Evolutionary conservation across 306 rosid species (phyloP), one percentile per base, ranked within the genome.

Genomic region (Arachis stenosperma): DNA sequence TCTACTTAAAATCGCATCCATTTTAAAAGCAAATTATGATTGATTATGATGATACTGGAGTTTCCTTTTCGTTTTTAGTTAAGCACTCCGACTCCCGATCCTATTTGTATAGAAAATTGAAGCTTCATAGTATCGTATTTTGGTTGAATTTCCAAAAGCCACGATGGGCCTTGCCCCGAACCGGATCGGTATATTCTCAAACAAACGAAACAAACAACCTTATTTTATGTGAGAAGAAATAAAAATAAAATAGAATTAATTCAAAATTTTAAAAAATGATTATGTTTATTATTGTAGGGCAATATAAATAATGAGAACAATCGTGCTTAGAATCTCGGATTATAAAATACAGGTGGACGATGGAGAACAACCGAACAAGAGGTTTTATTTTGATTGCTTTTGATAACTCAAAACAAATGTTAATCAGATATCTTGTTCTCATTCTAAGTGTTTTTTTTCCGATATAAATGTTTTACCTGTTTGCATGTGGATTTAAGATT

Each of bases 281-380:
- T 2, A 33, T 33, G 37, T 12, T 8, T 11, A 8, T 56, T 11
- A 9, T 29, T 58, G 33, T 58, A 58, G 15, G 63, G 8, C 27
- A 29, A 29, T 58, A 30, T 29, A 52, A 48, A 48, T 48, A 14
- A 52, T 22, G 7, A 5, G 29, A 52, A 52, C 2, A 52, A 3
- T n/a, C 0, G 17, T 52, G 27, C 57, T 52, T 6, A 51, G 6
- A 51, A 51, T 52, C 22, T 6, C 5, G 29, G 7, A 52, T 52
- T 27, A 6, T 22, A 52, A 52, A 52, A 6, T 6, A 27, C 33
- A 12, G 15, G 6, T 39, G 11, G 13, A 17, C 13, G 2, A 42
- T 63, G 68, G 68, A 63, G 68, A 61, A 4, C 33, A 62, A 9
- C 36, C 40, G 68, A 15, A 4, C 14, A 41, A 63, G n/a, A 63